Evolutionary conservation across 768 basidiomycete species (phyloP), one percentile per base, ranked within the genome.

Genomic region (Omphalotus guepiniiformis): DNA sequence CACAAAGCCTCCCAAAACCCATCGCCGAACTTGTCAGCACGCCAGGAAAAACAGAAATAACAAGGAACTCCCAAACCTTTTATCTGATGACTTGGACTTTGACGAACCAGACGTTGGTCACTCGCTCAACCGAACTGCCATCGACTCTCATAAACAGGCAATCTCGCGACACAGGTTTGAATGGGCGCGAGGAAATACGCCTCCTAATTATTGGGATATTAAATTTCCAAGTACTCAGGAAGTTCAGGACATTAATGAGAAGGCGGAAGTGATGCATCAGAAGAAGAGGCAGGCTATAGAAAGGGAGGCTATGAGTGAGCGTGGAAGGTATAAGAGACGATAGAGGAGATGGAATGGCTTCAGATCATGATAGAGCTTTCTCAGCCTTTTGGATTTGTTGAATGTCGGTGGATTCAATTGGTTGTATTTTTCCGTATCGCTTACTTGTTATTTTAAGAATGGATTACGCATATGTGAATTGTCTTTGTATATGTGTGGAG

Each of bases 161-260:
- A 83, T 90, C 41, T 89, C 85, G 29, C 73, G 83, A 25, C 88
- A 90, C 61, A 74, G 85, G 13, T 74, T 82, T 49, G 74, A 82
- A 16, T 91, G 86, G 88, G 72, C 72, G 23, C 73, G 80, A 38
- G 73, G 82, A 1, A 75, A 72, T 41, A 93, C 90, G 1, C 93
- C 93, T 9, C 91, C 90, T 1, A 82, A 80, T 13, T 95, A 89
- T 64, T 94, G 92, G 89, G 74, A 84, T 47, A 93, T 94, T 48
- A 91, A 87, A 1, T 94, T 97, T 60, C 93, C 93, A 1, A 72
- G 74, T 53, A 93, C 93, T 3, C 93, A 94, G 62, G 80, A 90
- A 58, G 83, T 80, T 13, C 75, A 71, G 38, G 74, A 74, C 45
- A 93, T 95, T 56, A 95, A 95, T 62, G 66, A 70, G 50, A 68